Evolutionary conservation across 1,284 basidiomycete genomes (phyloP), one percentile per base, ranked within the genome.

Genomic region (Cryptococcus deneoformans): DNA sequence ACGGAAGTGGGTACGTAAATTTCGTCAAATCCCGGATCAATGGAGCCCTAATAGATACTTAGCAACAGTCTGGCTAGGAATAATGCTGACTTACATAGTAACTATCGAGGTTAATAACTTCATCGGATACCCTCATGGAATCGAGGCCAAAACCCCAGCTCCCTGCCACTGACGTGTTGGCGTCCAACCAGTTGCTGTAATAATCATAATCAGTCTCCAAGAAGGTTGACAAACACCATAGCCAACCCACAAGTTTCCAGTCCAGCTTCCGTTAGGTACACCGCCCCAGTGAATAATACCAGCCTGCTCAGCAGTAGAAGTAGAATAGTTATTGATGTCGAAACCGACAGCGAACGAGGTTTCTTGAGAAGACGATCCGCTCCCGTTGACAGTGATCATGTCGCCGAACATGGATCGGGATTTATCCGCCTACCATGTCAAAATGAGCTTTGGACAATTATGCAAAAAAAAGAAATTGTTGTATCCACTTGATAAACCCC

Each of bases 241-340:
- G 38, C 2, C 10, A 9, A 58, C 75, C 63, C 47, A 77, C 74
- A 78, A 77, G 38, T 64, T 53, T 5, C 75, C 75, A 1, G 58
- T 52, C 51, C 68, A 73, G 0, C 60, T 54, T 3, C 44, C 54
- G 1, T 40, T n/a, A 0, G 72, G 73, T 20, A 66, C 71, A 8
- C 66, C 76, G 6, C 76, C 76, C 74, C 75, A 78, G 56, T 76
- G 72, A 1, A 77, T 52, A 0, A 47, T 61, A 0, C 76, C 76
- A 0, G 70, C 72, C 16, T 57, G 49, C 2, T 51, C 58, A 9
- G 50, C 40, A 3, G 51, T 39, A 12, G 53, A 44, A 3, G 39
- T 38, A 1, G 59, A 39, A 43, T 59, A 65, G 9, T 51, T 53
- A 8, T 45, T 50, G n/a, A 72, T 64, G 51, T 74, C 69, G 51